Conservation (phyloP, 768 basidiomycete genomes). For the Russula compacta region DNA sequence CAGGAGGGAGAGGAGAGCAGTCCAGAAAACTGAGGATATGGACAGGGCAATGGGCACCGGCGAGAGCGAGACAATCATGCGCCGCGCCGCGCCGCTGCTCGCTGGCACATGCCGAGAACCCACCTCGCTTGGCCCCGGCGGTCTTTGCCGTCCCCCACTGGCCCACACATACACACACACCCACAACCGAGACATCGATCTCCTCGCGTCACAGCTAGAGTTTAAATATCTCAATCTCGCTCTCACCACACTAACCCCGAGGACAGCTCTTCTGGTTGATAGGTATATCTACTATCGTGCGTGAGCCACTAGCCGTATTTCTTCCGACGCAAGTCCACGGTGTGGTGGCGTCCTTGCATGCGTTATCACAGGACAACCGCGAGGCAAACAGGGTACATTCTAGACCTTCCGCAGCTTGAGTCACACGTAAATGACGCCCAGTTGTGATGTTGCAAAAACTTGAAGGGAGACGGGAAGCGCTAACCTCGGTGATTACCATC, state of each 20-base stretch:
- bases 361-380: neutral
- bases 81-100: neutral
- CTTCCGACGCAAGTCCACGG: neutral
- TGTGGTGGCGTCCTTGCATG: neutral
- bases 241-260: too few species aligned
- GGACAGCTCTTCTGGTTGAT: too few species aligned
- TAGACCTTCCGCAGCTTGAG: neutral
- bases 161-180: neutral
- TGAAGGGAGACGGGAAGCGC: neutral
- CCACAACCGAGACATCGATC: neutral
- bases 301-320: too few species aligned
- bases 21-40: neutral
- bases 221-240: neutral
- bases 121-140: neutral
- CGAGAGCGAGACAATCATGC: neutral
- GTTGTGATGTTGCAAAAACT: neutral
- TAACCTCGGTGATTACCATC: neutral
- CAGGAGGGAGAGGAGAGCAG: neutral
- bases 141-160: neutral
- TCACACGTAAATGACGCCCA: neutral
- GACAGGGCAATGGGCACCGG: conserved; percentile 1
- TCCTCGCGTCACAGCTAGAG: neutral
- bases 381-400: neutral
- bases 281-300: too few species aligned
- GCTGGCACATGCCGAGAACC: neutral